Percentiles rank a stretch among this genome's conserved stretches.
These are phyloP conservation scores for Hyphopichia burtonii DNA, from an alignment of 1,139 yeast genomes.

Conservation along the genomic window DNA sequence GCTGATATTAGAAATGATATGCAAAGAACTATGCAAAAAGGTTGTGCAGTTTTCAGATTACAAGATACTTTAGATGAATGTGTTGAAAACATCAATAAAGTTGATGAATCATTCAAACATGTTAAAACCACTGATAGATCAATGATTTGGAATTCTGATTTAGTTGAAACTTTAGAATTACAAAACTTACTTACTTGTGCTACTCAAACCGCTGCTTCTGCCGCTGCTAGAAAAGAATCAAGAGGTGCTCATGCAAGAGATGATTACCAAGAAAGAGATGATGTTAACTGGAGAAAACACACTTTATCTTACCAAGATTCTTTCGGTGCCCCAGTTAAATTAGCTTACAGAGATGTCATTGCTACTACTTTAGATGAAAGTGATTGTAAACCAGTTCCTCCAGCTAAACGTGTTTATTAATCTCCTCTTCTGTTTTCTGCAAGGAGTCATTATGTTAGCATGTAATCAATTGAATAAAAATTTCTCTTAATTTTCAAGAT, in stretches of 20 bases:
- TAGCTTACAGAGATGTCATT: constrained; percentile 87
- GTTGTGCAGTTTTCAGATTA: constrained; percentile 95
- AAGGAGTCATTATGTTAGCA: too few species aligned
- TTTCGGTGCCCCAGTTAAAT: constrained; percentile 67
- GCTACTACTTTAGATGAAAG: constrained; percentile 80
- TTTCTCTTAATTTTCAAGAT: too few species aligned
- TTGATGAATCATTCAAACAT: constrained; percentile 66
- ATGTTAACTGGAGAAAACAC: constrained; percentile 97
- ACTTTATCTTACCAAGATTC: constrained; percentile 85
- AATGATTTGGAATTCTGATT: constrained; percentile 98
- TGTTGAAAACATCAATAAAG: constrained; percentile 72
- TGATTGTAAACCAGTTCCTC: constrained; percentile 96
- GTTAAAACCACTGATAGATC: constrained; percentile 92
- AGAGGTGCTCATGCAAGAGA: constrained; percentile 99
- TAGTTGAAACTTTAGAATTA: constrained; percentile 93
- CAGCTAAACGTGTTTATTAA: constrained; percentile 91
- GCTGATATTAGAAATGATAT: constrained; percentile 87
- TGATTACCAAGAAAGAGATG: constrained; percentile 95
- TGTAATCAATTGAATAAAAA: neutral
- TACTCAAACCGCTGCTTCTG: constrained; percentile 90
- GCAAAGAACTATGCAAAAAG: constrained; percentile 97
- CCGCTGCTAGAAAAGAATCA: constrained; percentile 94
- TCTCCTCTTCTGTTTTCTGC: neutral
- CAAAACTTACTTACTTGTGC: constrained; percentile 98
- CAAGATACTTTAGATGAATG: constrained; percentile 92